Conservation (phyloP, 345 rosid species). For the Gossypium raimondii region DNA sequence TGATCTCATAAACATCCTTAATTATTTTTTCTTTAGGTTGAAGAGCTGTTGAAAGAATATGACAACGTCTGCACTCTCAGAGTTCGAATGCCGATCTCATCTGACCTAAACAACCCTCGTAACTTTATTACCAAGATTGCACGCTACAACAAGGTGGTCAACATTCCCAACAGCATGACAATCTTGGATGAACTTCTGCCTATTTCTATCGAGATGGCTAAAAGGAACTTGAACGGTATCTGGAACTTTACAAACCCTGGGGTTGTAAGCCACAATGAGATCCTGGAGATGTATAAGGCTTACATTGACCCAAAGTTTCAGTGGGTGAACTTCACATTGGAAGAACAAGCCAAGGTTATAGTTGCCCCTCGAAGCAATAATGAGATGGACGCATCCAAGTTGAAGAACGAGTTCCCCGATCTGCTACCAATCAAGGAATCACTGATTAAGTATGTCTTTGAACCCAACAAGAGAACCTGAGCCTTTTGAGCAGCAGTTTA, state of each 20-base stretch:
- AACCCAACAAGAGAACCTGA: conserved; percentile 63
- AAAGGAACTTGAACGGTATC: conserved; percentile 71
- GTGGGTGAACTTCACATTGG: conserved; percentile 71
- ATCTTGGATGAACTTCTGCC: conserved; percentile 80
- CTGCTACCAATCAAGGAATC: conserved; percentile 79
- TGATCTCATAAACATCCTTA: not conserved
- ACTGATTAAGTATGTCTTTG: conserved; percentile 65
- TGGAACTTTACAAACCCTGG: conserved; percentile 98
- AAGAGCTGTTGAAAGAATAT: conserved; percentile 78
- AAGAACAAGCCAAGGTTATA: conserved; percentile 90
- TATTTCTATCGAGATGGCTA: conserved; percentile 87
- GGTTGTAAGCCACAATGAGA: conserved; percentile 86
- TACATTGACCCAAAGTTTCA: conserved; percentile 63
- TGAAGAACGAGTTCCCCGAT: conserved; percentile 85
- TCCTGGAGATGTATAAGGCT: conserved; percentile 87
- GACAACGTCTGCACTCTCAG: conserved; percentile 89
- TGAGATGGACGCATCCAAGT: conserved; percentile 77
- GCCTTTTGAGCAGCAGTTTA: not conserved
- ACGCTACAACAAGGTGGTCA: conserved; percentile 84
- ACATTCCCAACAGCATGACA: conserved; percentile 94
- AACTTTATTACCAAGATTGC: conserved; percentile 92
- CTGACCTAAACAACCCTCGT: conserved; percentile 81
- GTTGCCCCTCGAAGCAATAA: conserved; percentile 91
- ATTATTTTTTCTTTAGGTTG: conserved; percentile 42
- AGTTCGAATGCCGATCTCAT: conserved; percentile 93